Evolutionary conservation across 78 protist species (phyloP), one percentile per base, ranked within the genome.

Genomic region (Planoprotostelium fungivorum): DNA sequence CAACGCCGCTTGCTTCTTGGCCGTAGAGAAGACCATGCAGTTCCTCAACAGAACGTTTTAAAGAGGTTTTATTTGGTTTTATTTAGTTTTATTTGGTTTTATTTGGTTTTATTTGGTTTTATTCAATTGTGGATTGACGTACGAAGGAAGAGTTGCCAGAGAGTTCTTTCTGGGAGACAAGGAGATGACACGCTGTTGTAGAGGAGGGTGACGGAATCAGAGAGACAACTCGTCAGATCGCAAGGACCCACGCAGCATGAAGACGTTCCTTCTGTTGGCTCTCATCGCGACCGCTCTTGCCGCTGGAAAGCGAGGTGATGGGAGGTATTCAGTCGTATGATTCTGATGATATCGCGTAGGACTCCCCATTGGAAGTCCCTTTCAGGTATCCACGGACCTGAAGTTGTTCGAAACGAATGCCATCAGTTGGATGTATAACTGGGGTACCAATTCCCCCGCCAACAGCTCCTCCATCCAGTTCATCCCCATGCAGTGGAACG

Each of bases 1-100:
- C 28, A 88, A 88, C 37, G 39, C 87, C 37, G 91, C 91, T 39
- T 92, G 89, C 87, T 92, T 92, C 73, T 51, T 51, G 73, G 73
- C 73, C 73, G 73, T 51, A 51, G 73, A 51, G 73, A 51, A 51
- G 16, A 51, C 73, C 73, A 51, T 51, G 73, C 73, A 51, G 73
- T 16, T 51, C 73, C 73, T 51, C 73, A 51, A 51, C 73, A 5
- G 73, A 25, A 51, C 73, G 5, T 51, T 51, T 51, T 51, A 16
- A 51, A 25, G 16, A 51, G 16, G 5, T 51, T 25, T 16, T 51
- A 25, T 51, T 51, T 51, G 5, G 73, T n/a, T n/a, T n/a, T n/a
- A n/a, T n/a, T n/a, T n/a, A n/a, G n/a, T n/a, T n/a, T n/a, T n/a
- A n/a, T n/a, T n/a, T n/a, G n/a, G n/a, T n/a, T n/a, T n/a, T n/a